Base-by-base conservation (phyloP, 1,284 basidiomycete species). In the Cryptococcus jaspeensis region DNA sequence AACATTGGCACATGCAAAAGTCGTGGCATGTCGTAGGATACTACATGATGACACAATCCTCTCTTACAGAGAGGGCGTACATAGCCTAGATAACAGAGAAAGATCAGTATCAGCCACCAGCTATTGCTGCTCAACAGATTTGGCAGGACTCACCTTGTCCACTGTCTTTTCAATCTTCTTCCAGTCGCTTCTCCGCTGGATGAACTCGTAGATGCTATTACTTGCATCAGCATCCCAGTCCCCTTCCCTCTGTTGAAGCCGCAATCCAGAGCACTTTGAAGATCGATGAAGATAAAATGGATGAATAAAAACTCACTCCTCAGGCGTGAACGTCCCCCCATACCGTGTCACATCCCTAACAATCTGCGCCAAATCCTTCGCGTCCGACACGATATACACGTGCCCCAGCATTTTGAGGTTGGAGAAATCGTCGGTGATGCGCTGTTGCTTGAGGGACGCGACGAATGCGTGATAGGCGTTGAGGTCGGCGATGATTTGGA, bases 351-450 rank as follows among this genome's bases (percentile, higher is more conserved):
- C 91, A 76, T 98, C 94, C 61, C 92, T 81, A 20, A 97, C 92
- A 67, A 98, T 94, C 78, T 92, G 88, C 32, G 92, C 93, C 4
- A 99, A 81, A 71, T 98, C 93, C 67, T 92, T 94, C 0, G 92
- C 92, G 61, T 94, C 91, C 16, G 79, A 79, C 23, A 83, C 80
- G 49, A 97, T 91, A 73, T 88, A 99, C 8, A 98, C 89, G 69
- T 96, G 92, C 0, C 93, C 94, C 7, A 98, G 81, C 90, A 97
- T 94, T 77, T 96, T 97, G 55, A 99, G 82, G 65, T 93, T 88
- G 15, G 92, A 87, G 67, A 98, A 98, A 63, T 96, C 92, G 0
- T 86, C 82, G 0, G 87, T 86, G 20, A 98, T 87, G 23, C 81
- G 64, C 45, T 75, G 79, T 59, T 80, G 79, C 50, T 88, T 92